phyloP scores from a whole-genome alignment of 108 stramenopile species.

The Cyclotella cryptica region DNA sequence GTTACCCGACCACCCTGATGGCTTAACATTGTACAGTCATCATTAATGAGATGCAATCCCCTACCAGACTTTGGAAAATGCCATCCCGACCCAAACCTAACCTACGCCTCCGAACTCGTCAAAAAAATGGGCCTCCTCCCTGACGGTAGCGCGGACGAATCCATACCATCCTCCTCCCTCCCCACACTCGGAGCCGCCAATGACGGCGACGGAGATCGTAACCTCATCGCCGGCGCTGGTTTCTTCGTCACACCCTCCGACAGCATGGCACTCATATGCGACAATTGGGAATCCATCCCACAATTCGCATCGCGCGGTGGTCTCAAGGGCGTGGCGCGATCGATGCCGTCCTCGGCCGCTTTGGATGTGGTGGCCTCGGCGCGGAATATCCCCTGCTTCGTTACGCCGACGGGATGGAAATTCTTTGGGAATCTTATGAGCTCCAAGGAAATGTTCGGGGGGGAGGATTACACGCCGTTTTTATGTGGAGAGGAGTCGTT shows the following conservation, averaged over 20 bases:
- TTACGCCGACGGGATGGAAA: slow-evolving; percentile 99
- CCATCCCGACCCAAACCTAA: slow-evolving; percentile 99
- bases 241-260: slow-evolving; percentile 99
- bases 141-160: slow-evolving; percentile 78
- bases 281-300: slow-evolving; percentile 95
- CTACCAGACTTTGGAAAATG: slow-evolving; percentile 95
- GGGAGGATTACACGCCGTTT: slow-evolving; percentile 93
- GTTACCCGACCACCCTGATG: too few species aligned
- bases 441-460: slow-evolving; percentile 88
- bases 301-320: slow-evolving; percentile 94
- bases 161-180: slow-evolving; percentile 42
- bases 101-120: slow-evolving; percentile 95
- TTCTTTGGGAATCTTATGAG: slow-evolving; percentile 99
- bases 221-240: slow-evolving; percentile 96
- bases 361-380: slow-evolving; percentile 95
- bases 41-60: slow-evolving; percentile 91
- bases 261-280: slow-evolving; percentile 96
- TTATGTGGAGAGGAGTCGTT: slow-evolving; percentile 99
- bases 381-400: slow-evolving; percentile 88
- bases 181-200: slow-evolving; percentile 97
- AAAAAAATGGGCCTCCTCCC: slow-evolving; percentile 89
- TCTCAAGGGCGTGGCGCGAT: slow-evolving; percentile 94
- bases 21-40: slow-evolving; percentile 35
- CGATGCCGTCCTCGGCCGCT: slow-evolving; percentile 98
- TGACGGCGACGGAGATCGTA: slow-evolving; percentile 99